Evolutionary conservation across 148 eudicot genomes (phyloP).

Genomic region (Arbutus unedo): DNA sequence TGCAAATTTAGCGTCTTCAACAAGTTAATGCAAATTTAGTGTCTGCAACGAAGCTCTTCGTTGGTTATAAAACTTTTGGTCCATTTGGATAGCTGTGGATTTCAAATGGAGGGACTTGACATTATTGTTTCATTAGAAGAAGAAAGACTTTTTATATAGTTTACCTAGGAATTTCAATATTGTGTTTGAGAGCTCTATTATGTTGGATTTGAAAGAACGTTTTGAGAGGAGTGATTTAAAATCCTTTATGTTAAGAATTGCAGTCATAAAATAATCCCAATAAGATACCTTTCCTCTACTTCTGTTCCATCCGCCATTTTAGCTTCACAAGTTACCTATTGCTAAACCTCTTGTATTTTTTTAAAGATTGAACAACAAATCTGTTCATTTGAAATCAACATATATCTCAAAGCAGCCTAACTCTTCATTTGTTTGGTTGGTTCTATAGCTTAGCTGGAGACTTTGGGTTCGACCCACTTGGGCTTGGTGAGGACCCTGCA

Average conservation of each 20-base stretch:
- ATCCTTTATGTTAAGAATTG: not conserved
- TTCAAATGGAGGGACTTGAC: not conserved
- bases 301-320: not conserved
- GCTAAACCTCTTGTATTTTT: not conserved
- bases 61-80: no score
- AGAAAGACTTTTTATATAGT: not conserved
- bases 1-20: not conserved
- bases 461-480: slow-evolving; percentile 91
- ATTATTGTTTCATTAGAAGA: not conserved
- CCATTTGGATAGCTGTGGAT: not conserved
- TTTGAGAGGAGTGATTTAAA: not conserved
- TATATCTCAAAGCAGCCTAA: not conserved
- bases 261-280: not conserved
- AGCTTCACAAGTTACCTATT: not conserved
- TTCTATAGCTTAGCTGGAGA: slow-evolving; percentile 75
- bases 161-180: not conserved
- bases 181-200: not conserved
- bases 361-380: not conserved
- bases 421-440: not conserved
- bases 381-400: not conserved
- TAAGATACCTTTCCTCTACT: not conserved
- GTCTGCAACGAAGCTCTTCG: no score
- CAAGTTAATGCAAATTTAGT: no score
- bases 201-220: not conserved
- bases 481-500: slow-evolving; percentile 85